A percentile compares a stretch with the other conserved stretches of the same genome.
These are phyloP conservation scores for Colletotrichum euphorbiae DNA, from an alignment of 2,329 filamentous ascomycete species.

Conservation along the genomic window DNA sequence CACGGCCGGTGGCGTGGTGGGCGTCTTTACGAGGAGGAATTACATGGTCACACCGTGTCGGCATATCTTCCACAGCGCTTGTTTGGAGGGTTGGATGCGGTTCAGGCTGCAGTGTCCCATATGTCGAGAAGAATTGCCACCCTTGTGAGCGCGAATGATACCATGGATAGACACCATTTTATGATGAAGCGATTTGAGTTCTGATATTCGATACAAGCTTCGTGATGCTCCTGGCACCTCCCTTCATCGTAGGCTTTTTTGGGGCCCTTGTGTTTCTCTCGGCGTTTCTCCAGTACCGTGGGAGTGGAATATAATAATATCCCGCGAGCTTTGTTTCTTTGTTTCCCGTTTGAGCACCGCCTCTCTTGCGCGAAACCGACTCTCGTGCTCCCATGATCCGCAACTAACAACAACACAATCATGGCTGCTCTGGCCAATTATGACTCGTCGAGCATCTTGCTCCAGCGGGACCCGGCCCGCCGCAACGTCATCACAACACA, in stretches of 20 bases:
- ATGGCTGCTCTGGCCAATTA: too few species aligned
- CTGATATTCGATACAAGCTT: not conserved
- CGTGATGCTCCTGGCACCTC: too few species aligned
- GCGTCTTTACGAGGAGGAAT: conserved; percentile 80
- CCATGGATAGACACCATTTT: not conserved
- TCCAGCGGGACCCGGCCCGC: not conserved
- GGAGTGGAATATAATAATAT: too few species aligned
- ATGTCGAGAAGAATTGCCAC: conserved; percentile 89
- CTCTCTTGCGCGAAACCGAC: not conserved
- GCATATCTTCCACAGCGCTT: conserved; percentile 93
- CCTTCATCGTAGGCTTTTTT: too few species aligned
- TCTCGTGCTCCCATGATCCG: not conserved
- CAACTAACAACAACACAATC: not conserved
- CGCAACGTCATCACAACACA: conserved; percentile 1
- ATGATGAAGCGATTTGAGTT: conserved; percentile 4
- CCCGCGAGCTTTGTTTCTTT: too few species aligned
- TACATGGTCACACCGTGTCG: conserved; percentile 99
- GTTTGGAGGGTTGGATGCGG: conserved; percentile 96
- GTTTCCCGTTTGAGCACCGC: too few species aligned
- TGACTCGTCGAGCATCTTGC: not conserved
- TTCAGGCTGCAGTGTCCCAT: conserved; percentile 95
- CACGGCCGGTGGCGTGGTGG: conserved; percentile 65
- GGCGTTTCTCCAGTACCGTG: too few species aligned
- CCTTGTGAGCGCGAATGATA: conserved; percentile 66
- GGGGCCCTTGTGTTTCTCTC: too few species aligned